phyloP scores from a whole-genome alignment of 148 eudicot genomes.

The Pouteria glomerata region DNA sequence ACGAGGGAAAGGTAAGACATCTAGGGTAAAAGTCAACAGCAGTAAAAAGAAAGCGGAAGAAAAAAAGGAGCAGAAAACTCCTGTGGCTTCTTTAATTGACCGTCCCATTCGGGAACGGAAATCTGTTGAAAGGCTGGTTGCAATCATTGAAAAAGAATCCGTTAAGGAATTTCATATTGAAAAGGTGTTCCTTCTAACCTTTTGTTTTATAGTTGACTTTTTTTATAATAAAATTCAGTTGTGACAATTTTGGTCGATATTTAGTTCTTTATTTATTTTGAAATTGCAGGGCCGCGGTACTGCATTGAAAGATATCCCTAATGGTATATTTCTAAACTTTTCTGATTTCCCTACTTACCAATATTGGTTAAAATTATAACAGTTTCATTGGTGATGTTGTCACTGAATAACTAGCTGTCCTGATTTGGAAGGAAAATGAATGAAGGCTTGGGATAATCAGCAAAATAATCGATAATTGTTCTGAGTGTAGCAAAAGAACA shows the following conservation, averaged over 20 bases:
- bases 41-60: conserved; percentile 32
- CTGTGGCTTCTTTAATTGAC: conserved; percentile 34
- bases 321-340: conserved; percentile 43
- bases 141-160: conserved; percentile 65
- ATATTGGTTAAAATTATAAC: background rate
- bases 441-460: background rate
- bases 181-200: conserved; percentile 37
- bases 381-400: background rate
- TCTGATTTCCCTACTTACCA: background rate
- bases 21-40: conserved; percentile 19
- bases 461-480: background rate
- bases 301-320: conserved; percentile 85
- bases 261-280: conserved; percentile 18
- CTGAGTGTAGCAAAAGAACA: background rate
- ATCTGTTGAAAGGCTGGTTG: conserved; percentile 95
- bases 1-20: conserved; percentile 25
- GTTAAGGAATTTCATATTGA: conserved; percentile 62
- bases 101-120: conserved; percentile 93
- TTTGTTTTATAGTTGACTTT: background rate
- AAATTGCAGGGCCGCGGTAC: conserved; percentile 85
- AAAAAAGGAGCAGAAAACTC: conserved; percentile 55
- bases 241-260: background rate
- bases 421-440: background rate
- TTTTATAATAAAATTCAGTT: background rate
- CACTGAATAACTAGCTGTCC: too few species aligned